Conservation (phyloP, 352 stramenopile genomes). For the Phytophthora chlamydospora region DNA sequence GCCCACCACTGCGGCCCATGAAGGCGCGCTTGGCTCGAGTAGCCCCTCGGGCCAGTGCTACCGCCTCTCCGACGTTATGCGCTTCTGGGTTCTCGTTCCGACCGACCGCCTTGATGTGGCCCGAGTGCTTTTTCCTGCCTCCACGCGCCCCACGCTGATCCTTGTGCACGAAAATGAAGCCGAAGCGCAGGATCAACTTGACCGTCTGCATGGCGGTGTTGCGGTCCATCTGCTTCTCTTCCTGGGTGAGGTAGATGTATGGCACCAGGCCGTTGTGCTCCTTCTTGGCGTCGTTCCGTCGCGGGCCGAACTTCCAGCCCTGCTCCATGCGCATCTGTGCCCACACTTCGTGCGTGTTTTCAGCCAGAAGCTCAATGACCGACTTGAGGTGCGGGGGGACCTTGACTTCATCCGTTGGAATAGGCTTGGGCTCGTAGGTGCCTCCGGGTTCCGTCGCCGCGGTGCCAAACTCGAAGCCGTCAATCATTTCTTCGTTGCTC, state of each 20-base stretch:
- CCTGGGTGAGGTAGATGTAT: constrained; percentile 80
- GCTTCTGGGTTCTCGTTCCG: constrained; percentile 69
- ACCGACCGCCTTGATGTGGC: constrained; percentile 58
- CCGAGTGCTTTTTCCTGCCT: constrained; percentile 49
- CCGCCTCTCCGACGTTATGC: constrained; percentile 60
- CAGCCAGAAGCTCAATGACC: constrained; percentile 74
- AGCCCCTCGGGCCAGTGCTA: constrained; percentile 48
- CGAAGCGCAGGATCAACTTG: constrained; percentile 77
- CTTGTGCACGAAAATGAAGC: constrained; percentile 71
- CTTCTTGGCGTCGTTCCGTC: constrained; percentile 66
- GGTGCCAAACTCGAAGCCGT: constrained; percentile 62
- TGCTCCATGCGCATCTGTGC: constrained; percentile 82
- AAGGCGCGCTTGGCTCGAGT: constrained; percentile 69
- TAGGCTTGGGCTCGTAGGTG: constrained; percentile 70
- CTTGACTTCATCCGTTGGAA: constrained; percentile 67
- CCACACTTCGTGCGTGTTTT: constrained; percentile 88
- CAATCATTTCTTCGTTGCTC: constrained; percentile 49
- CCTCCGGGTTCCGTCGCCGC: constrained; percentile 46
- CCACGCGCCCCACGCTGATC: constrained; percentile 47
- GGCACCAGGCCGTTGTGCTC: constrained; percentile 80
- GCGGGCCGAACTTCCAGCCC: constrained; percentile 77
- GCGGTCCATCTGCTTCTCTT: constrained; percentile 86
- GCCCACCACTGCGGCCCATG: constrained; percentile 32
- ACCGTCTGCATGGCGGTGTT: constrained; percentile 87
- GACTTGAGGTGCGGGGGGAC: constrained; percentile 63